These are phyloP conservation scores for Neurospora sp. DNA, from an alignment of 495 filamentous ascomycete species.

Conservation along the genomic window DNA sequence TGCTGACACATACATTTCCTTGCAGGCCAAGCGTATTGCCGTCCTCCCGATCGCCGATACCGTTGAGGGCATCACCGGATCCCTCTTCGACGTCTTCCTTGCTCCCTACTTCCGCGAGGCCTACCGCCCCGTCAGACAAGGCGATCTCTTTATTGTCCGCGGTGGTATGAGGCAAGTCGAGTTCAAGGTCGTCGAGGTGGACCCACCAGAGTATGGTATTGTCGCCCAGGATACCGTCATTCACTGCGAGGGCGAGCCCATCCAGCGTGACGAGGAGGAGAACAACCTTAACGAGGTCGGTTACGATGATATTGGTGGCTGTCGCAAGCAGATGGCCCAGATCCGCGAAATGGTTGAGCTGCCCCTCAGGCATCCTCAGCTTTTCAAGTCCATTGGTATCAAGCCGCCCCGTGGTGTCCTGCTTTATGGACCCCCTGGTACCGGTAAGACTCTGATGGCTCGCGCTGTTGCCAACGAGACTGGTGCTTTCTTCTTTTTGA, in stretches of 20 bases:
- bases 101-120: constrained; percentile 99
- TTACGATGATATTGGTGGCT: constrained; percentile 98
- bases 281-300: constrained; percentile 98
- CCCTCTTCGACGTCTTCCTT: constrained; percentile 97
- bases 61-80: constrained; percentile 92
- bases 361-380: constrained; percentile 88
- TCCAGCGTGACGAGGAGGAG: constrained; percentile 97
- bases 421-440: constrained; percentile 95
- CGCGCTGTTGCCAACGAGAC: constrained; percentile 98
- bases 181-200: constrained; percentile 98
- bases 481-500: constrained; percentile 97
- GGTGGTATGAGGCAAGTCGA: constrained; percentile 98
- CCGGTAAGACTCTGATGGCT: constrained; percentile 98
- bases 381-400: constrained; percentile 99
- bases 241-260: constrained; percentile 96
- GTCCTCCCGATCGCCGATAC: constrained; percentile 98
- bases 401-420: constrained; percentile 98
- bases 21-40: constrained; percentile 92
- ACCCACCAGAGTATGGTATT: constrained; percentile 95
- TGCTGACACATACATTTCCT: constrained; percentile 2
- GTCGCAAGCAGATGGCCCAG: constrained; percentile 99
- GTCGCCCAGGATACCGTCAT: constrained; percentile 98
- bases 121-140: constrained; percentile 91
- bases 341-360: constrained; percentile 97
- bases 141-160: constrained; percentile 91